phyloP scores from a whole-genome alignment of 2,329 filamentous ascomycete species.

The Talaromyces sp. region DNA sequence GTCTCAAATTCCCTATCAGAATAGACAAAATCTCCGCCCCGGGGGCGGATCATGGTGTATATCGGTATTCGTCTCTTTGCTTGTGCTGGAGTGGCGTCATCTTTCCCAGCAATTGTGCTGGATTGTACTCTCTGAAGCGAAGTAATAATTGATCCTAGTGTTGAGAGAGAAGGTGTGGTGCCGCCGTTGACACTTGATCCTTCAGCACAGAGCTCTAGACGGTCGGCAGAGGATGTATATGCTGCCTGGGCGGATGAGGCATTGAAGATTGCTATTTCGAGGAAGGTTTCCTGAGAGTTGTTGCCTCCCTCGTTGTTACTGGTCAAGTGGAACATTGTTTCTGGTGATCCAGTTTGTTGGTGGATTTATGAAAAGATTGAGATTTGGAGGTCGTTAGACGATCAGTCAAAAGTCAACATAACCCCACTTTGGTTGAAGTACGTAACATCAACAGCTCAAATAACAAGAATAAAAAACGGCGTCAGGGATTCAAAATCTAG shows the following conservation, averaged over 20 bases:
- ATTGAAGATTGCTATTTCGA: slow-evolving; percentile 53
- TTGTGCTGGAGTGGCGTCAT: neutral
- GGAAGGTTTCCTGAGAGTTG: neutral
- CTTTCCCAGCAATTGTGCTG: slow-evolving; percentile 23
- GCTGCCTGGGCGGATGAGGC: slow-evolving; percentile 46
- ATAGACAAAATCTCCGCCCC: slow-evolving; percentile 49
- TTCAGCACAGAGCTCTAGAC: slow-evolving; percentile 52
- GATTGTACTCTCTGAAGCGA: slow-evolving; percentile 26
- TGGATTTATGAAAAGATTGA: neutral
- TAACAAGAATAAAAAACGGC: neutral
- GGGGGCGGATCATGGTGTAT: slow-evolving; percentile 56
- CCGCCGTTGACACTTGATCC: slow-evolving; percentile 43
- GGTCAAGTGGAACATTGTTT: neutral
- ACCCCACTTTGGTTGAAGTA: neutral
- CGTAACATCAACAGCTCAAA: neutral
- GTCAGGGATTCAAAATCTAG: neutral
- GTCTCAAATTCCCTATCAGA: slow-evolving; percentile 38
- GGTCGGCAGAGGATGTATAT: slow-evolving; percentile 40
- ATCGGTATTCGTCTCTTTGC: slow-evolving; percentile 39
- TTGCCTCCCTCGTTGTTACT: too few relatives aligned
- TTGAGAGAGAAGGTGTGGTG: slow-evolving; percentile 38
- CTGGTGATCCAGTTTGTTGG: neutral
- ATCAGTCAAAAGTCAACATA: neutral
- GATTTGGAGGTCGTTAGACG: neutral
- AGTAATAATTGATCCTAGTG: slow-evolving; percentile 26